Conservation (phyloP, 2,329 filamentous ascomycete genomes). For the Sclerotinia spermophila region DNA sequence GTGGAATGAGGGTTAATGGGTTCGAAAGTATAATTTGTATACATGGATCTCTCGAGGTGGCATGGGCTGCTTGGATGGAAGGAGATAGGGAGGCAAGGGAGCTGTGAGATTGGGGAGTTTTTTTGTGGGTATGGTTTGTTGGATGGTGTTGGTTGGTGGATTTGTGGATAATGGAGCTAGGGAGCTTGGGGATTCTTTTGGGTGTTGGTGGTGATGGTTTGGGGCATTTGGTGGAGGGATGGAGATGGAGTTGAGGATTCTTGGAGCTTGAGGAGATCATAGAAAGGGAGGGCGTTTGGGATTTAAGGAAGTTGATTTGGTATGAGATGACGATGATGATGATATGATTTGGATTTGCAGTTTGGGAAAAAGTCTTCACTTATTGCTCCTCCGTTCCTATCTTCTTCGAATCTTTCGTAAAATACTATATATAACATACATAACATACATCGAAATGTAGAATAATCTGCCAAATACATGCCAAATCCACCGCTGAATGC, state of each 20-base stretch:
- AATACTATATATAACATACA: background rate
- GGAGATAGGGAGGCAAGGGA: background rate
- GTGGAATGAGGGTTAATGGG: background rate
- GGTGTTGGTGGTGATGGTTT: background rate
- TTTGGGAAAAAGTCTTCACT: background rate
- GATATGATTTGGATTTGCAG: background rate
- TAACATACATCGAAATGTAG: conserved; percentile 10
- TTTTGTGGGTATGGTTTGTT: background rate
- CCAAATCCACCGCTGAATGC: background rate
- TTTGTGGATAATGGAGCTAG: background rate
- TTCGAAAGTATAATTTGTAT: too few species aligned
- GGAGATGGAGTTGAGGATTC: background rate
- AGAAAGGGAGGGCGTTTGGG: background rate
- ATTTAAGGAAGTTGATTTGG: background rate
- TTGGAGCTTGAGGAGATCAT: background rate
- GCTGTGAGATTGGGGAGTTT: background rate
- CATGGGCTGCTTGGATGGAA: background rate
- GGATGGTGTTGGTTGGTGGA: background rate
- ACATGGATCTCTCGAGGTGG: too few species aligned
- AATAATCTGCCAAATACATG: conserved; percentile 5
- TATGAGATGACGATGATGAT: background rate
- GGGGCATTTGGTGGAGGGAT: background rate
- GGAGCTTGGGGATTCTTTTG: background rate
- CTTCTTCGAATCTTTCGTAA: background rate
- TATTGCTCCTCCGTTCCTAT: background rate